Evolutionary conservation across 495 filamentous ascomycete genomes (phyloP).

Genomic region (Annulohypoxylon nitens): DNA sequence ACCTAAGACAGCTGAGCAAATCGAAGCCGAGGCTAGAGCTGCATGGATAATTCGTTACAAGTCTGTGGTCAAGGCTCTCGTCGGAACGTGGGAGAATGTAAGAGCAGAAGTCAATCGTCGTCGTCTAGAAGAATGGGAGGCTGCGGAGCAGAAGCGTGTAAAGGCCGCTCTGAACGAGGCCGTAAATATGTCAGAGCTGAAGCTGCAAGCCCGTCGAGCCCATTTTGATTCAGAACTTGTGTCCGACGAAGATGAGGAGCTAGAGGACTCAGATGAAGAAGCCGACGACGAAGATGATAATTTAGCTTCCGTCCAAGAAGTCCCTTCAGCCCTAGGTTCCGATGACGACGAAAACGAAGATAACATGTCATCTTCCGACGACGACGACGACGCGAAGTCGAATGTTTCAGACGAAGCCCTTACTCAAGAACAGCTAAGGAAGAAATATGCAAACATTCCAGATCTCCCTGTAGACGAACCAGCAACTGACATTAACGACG

Average conservation of each 20-base stretch:
- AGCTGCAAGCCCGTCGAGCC: slow-evolving; percentile 65
- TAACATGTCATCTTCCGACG: slow-evolving; percentile 78
- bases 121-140: slow-evolving; percentile 83
- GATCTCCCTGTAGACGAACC: slow-evolving; percentile 41
- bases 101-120: slow-evolving; percentile 78
- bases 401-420: slow-evolving; percentile 77
- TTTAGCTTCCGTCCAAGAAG: slow-evolving; percentile 72
- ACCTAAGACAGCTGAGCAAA: slow-evolving; percentile 77
- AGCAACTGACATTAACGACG: slow-evolving; percentile 47
- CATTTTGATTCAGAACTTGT: slow-evolving; percentile 64
- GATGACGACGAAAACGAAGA: slow-evolving; percentile 65
- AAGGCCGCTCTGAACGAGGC: slow-evolving; percentile 87
- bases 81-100: slow-evolving; percentile 83
- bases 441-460: slow-evolving; percentile 82
- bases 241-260: slow-evolving; percentile 64
- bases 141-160: slow-evolving; percentile 82
- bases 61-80: slow-evolving; percentile 75
- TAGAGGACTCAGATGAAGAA: slow-evolving; percentile 62
- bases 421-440: slow-evolving; percentile 80
- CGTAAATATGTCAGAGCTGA: slow-evolving; percentile 75
- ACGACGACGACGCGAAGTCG: slow-evolving; percentile 70
- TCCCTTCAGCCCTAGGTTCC: slow-evolving; percentile 8
- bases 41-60: slow-evolving; percentile 69
- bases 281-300: slow-evolving; percentile 65
- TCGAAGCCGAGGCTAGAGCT: slow-evolving; percentile 68